Evolutionary conservation across 306 rosid species (phyloP).

Genomic region (Sophora flavescens): DNA sequence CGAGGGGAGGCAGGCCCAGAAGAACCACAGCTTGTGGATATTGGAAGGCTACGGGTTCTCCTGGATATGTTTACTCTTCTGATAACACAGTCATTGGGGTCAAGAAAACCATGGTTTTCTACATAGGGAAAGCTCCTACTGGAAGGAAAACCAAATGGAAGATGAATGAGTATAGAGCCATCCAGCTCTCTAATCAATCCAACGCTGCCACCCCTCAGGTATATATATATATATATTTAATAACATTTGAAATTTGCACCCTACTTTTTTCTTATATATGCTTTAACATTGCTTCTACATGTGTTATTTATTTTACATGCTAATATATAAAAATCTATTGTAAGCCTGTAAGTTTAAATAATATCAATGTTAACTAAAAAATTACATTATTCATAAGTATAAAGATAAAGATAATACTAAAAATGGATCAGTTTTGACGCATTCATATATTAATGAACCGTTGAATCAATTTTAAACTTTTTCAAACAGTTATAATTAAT

Average conservation of each 20-base stretch:
- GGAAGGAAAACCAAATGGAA: slow-evolving; percentile 93
- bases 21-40: slow-evolving; percentile 80
- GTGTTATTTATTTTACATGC: background rate
- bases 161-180: slow-evolving; percentile 91
- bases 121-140: slow-evolving; percentile 80
- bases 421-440: no score
- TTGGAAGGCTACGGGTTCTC: slow-evolving; percentile 96
- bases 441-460: no score
- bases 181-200: slow-evolving; percentile 48
- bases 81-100: slow-evolving; percentile 67
- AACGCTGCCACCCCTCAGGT: slow-evolving; percentile 56
- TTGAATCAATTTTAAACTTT: no score
- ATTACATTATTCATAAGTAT: no score
- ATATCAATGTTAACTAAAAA: no score
- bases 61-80: slow-evolving; percentile 79
- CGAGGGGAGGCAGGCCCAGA: slow-evolving; percentile 82
- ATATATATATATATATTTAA: background rate
- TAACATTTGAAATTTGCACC: no score
- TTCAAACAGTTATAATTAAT: no score
- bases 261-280: background rate
- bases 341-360: no score
- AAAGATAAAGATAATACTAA: no score
- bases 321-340: no score
- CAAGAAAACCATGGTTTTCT: slow-evolving; percentile 90
- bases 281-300: no score